A percentile compares a stretch with the other conserved stretches of the same genome.
These are phyloP conservation scores for Clavariopsis aquatica DNA, from an alignment of 495 filamentous ascomycete genomes.

Conservation along the genomic window DNA sequence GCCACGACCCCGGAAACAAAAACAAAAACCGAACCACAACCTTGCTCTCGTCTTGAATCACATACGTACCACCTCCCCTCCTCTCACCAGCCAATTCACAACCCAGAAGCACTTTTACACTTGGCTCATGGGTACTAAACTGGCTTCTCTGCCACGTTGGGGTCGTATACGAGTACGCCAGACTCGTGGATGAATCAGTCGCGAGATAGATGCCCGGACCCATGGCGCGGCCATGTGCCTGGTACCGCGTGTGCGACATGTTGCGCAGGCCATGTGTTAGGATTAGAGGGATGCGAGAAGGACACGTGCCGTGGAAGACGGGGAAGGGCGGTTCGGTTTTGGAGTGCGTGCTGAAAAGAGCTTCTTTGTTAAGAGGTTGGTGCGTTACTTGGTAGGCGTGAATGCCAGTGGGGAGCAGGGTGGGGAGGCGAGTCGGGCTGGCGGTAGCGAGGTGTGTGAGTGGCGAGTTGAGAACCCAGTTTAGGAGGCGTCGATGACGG, in stretches of 20 bases:
- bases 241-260: slow-evolving; percentile 20
- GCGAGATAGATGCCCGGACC: slow-evolving; percentile 26
- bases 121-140: no score
- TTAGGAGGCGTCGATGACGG: neutral
- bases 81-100: slow-evolving; percentile 17
- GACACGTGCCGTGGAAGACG: slow-evolving; percentile 28
- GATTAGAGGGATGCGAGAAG: slow-evolving; percentile 18
- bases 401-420: neutral
- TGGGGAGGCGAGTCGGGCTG: neutral
- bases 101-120: slow-evolving; percentile 15
- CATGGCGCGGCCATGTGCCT: slow-evolving; percentile 3
- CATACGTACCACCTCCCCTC: slow-evolving; percentile 1
- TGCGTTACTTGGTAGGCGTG: slow-evolving; percentile 5
- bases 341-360: neutral
- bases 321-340: neutral
- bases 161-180: neutral
- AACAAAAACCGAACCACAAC: slow-evolving; percentile 27
- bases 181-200: neutral
- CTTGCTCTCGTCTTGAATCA: slow-evolving; percentile 16
- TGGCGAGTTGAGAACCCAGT: slow-evolving; percentile 1
- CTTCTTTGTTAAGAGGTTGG: slow-evolving; percentile 19
- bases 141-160: neutral
- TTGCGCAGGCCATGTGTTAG: slow-evolving; percentile 11
- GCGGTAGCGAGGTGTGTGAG: slow-evolving; percentile 6
- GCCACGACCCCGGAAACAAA: neutral